Evolutionary conservation across 345 rosid species (phyloP), one percentile per base, ranked within the genome.

Genomic region (Euphorbia tirucalli): DNA sequence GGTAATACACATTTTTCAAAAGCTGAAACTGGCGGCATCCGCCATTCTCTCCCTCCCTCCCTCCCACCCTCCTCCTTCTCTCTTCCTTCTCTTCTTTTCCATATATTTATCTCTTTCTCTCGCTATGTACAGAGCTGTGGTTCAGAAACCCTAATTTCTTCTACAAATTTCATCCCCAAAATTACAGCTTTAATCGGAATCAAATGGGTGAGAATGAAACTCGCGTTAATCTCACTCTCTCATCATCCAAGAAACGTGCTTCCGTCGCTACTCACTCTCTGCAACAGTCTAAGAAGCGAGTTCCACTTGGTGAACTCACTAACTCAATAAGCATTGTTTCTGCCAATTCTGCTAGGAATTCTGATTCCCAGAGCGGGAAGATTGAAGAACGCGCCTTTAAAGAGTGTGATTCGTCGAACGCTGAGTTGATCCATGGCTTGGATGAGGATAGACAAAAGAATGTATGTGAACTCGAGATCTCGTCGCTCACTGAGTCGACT

Each of bases 221-320:
- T 28, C 31, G 30, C 56, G 21, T 64, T 54, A n/a, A 43, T 1
- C 4, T 43, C 44, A 43, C 65, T 21, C 70, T 56, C 56, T 65
- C 70, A 7, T 55, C 65, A 14, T 70, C 66, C 43, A 74, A 18
- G 71, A 74, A 67, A 6, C 49, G 30, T 32, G 37, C 50, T 7
- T 32, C 77, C 1, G 0, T 37, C 21, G 50, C 28, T 7, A 4
- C 71, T 55, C 57, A 58, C 28, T n/a, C 67, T n/a, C 39, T 15
- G 31, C 77, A 49, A 48, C 27, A 16, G 28, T 3, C 66, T 32
- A 74, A 58, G 55, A 74, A 59, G 35, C 77, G 77, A 46, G 71
- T 49, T 25, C 66, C 71, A 0, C 49, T 74, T 9, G 67, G 66
- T 14, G 77, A 74, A 21, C 66, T 74, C 50, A 74, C 61, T 25